These are phyloP conservation scores for Aspergillus pseudoglaucus DNA, from an alignment of 2,329 filamentous ascomycete genomes.

Conservation along the genomic window DNA sequence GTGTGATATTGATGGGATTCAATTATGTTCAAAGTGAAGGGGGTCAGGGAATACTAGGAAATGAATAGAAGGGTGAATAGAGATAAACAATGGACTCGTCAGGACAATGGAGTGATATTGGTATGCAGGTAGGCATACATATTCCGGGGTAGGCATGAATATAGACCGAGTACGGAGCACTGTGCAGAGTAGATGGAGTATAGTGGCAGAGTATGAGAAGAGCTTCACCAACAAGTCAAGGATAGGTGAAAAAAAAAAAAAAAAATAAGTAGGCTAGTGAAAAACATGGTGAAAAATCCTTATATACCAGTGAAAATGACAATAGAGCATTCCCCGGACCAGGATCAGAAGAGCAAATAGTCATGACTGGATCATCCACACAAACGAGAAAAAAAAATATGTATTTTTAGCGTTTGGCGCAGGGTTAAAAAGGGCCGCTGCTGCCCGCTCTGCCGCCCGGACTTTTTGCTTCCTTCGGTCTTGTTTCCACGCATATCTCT, in stretches of 20 bases:
- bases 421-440: constrained; percentile 31
- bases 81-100: background rate
- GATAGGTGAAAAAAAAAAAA: too few species aligned
- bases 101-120: background rate
- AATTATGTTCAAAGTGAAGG: background rate
- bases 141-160: too few species aligned
- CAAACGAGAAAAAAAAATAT: constrained; percentile 3
- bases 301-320: background rate
- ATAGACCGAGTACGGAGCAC: too few species aligned
- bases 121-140: background rate
- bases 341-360: background rate
- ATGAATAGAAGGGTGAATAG: background rate
- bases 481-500: background rate
- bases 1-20: constrained; percentile 1
- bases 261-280: too few species aligned
- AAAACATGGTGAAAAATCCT: background rate
- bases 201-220: too few species aligned
- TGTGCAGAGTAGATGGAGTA: too few species aligned
- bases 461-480: constrained; percentile 7
- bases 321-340: background rate
- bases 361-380: background rate
- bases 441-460: constrained; percentile 1
- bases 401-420: constrained; percentile 18
- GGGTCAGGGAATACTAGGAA: background rate
- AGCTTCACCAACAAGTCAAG: too few species aligned